Percentiles rank a stretch among this genome's conserved stretches.
Evolutionary conservation across 2,329 filamentous ascomycete genomes (phyloP).

Genomic region (Dothiorella sarmentorum): DNA sequence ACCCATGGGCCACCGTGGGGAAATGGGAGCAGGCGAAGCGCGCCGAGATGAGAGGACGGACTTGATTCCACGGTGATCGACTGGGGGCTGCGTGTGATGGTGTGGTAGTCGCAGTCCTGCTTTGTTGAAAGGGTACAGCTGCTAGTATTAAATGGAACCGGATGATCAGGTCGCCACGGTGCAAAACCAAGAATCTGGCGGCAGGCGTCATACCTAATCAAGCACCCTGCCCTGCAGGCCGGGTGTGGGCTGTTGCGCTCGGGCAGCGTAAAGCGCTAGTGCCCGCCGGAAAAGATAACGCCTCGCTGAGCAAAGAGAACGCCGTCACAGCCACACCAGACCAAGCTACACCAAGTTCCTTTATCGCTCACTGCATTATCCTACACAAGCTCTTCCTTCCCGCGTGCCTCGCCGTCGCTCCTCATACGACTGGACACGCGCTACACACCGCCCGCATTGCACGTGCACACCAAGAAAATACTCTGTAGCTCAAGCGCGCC

Average conservation of each 20-base stretch:
- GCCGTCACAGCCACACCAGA: neutral
- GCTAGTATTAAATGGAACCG: too few species aligned
- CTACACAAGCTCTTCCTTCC: neutral
- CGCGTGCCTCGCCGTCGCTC: neutral
- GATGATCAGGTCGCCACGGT: neutral
- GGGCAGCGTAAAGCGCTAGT: neutral
- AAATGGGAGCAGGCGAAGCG: neutral
- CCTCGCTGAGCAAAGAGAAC: neutral
- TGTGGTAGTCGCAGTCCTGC: too few species aligned
- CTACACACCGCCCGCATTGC: slow-evolving; percentile 3
- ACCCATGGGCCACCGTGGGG: neutral
- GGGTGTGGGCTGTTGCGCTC: neutral
- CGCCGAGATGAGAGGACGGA: neutral
- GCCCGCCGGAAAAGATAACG: slow-evolving; percentile 1
- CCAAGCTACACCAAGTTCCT: neutral
- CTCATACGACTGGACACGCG: neutral
- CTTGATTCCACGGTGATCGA: neutral
- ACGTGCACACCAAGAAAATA: neutral
- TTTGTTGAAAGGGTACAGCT: too few species aligned
- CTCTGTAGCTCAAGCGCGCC: neutral
- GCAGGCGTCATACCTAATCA: slow-evolving; percentile 5
- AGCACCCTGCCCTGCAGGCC: slow-evolving; percentile 2
- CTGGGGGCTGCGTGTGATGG: neutral
- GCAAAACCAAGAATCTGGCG: neutral
- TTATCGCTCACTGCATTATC: neutral